Base-by-base conservation (phyloP, 176 grass and related monocot species). In the Typha latifolia region DNA sequence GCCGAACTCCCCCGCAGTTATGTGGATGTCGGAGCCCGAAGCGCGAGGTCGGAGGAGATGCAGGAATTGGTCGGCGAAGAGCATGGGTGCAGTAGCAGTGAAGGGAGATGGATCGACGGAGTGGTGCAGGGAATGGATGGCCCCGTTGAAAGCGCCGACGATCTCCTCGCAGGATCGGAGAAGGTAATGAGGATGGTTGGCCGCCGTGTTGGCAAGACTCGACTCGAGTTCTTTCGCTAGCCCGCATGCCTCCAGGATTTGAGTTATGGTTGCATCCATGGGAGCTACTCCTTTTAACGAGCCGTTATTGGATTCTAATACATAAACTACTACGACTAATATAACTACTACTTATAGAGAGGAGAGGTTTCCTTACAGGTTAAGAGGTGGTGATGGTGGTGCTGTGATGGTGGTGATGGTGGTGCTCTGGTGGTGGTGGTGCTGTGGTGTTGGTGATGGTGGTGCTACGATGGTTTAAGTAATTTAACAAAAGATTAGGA, bases 221-320 rank as follows among this genome's bases (percentile, higher is more conserved):
- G 32, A 12, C 22, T 84, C 82, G 6, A 84, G 65, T 1, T 79
- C 66, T 51, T 21, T 61, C 13, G 70, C 82, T 24, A 75, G 66
- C 2, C 64, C 70, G 82, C 82, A 84, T 12, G 69, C 82, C 43
- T 71, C 66, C 18, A 71, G 29, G 57, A 84, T 75, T 26, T 71
- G 71, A 53, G 10, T 50, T 47, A 84, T 13, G 14, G 61, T 47
- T 47, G 66, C 61, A 43, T 84, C 82, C 82, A 84, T 84, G 66
- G 56, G 27, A 53, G 29, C 9, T 47, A 13, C 7, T 3, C 16
- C 24, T 62, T 24, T 10, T 2, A n/a, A 43, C 26, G 1, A 11
- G 16, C 0, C 24, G 24, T 2, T 5, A 37, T 37, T 37, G 4
- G 34, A 37, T 37, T 37, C 34, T 37, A 37, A 37, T 37, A 8